Evolutionary conservation across 2,329 filamentous ascomycete genomes (phyloP).

Genomic region (Thielaviopsis punctulata): DNA sequence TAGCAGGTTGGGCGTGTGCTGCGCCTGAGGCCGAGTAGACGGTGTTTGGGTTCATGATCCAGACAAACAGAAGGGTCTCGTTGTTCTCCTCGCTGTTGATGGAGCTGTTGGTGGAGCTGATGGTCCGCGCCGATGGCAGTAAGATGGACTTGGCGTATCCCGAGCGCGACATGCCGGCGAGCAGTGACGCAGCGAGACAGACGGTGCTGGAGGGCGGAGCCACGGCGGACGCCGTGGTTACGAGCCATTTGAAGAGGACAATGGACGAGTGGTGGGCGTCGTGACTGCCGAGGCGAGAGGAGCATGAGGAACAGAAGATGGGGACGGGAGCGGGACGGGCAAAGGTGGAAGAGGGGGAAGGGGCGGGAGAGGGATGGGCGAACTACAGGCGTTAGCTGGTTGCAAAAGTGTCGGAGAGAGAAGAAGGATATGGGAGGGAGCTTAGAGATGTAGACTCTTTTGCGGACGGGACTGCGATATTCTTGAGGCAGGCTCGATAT

Average conservation of each 20-base stretch:
- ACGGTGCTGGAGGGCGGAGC: constrained; percentile 26
- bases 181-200: constrained; percentile 35
- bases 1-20: constrained; percentile 21
- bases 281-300: constrained; percentile 29
- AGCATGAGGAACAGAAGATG: constrained; percentile 30
- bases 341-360: not conserved
- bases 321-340: constrained; percentile 2
- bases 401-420: not conserved
- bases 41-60: constrained; percentile 40
- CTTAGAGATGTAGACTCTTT: constrained; percentile 14
- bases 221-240: constrained; percentile 18
- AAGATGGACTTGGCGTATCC: constrained; percentile 40
- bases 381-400: constrained; percentile 2
- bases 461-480: not conserved
- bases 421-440: constrained; percentile 14
- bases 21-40: constrained; percentile 28
- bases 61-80: constrained; percentile 26
- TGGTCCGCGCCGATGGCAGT: constrained; percentile 18
- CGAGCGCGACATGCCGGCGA: constrained; percentile 36
- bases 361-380: not conserved
- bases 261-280: constrained; percentile 28
- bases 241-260: constrained; percentile 41
- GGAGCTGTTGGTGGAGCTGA: constrained; percentile 3
- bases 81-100: not conserved
- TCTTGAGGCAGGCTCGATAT: not conserved